Evolutionary conservation across 805 yeast species (phyloP).

Genomic region (Candida adriatica): DNA sequence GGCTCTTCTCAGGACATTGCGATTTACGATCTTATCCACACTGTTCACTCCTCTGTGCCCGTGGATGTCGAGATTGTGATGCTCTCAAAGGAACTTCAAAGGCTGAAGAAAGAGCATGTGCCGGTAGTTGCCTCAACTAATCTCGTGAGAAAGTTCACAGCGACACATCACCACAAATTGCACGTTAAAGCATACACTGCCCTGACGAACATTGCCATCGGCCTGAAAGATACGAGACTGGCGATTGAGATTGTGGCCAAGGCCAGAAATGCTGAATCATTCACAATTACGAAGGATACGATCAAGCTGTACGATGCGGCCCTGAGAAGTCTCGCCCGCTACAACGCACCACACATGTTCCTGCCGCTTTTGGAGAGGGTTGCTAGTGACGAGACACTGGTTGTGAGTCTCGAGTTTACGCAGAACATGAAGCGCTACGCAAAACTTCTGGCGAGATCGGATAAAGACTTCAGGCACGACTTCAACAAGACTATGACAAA

Average conservation of each 20-base stretch:
- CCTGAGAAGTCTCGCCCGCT: conserved; percentile 4
- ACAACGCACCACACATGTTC: conserved; percentile 2
- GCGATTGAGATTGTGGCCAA: conserved; percentile 9
- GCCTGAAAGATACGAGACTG: conserved; percentile 1
- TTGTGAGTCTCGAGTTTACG: not conserved
- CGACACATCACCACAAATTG: conserved; percentile 2
- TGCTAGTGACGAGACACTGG: conserved; percentile 1
- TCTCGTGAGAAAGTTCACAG: conserved; percentile 5
- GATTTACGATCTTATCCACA: conserved; percentile 12
- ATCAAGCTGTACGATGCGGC: conserved; percentile 6
- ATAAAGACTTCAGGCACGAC: not conserved
- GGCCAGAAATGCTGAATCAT: conserved; percentile 9
- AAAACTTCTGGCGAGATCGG: not conserved
- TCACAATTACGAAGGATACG: conserved; percentile 2
- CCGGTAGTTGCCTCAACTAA: not conserved
- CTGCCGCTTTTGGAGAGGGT: conserved; percentile 3
- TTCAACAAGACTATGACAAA: not conserved
- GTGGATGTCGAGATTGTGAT: conserved; percentile 11
- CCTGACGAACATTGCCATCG: conserved; percentile 8
- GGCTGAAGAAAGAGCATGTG: not conserved
- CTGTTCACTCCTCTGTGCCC: conserved; percentile 10
- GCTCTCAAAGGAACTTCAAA: conserved; percentile 4
- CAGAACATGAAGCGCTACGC: conserved; percentile 1
- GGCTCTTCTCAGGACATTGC: conserved; percentile 9
- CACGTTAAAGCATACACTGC: conserved; percentile 6